phyloP scores from a whole-genome alignment of 805 yeast genomes.

The Candida krabiensis region DNA sequence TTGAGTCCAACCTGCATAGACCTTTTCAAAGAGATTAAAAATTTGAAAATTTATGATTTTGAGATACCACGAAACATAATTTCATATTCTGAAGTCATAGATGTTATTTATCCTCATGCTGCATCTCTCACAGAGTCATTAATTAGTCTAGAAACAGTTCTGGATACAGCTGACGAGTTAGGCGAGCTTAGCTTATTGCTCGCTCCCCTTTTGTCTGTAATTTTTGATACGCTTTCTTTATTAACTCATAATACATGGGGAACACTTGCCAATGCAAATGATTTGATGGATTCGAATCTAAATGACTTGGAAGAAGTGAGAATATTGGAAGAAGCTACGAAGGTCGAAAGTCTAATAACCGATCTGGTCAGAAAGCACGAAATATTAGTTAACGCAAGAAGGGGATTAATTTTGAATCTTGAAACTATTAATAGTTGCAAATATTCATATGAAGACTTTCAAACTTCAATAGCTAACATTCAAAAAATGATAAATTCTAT shows the following conservation, averaged over 20 bases:
- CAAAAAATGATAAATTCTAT: conserved; percentile 39
- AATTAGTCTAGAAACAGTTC: conserved; percentile 33
- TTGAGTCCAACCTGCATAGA: conserved; percentile 46
- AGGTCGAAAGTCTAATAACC: conserved; percentile 33
- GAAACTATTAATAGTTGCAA: conserved; percentile 27
- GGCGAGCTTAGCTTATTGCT: conserved; percentile 45
- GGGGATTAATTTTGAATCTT: conserved; percentile 21
- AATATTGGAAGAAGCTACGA: conserved; percentile 30
- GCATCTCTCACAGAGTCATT: conserved; percentile 53
- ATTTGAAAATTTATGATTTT: conserved; percentile 48
- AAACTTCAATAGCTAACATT: conserved; percentile 22
- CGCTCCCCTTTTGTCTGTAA: conserved; percentile 14
- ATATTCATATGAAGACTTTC: conserved; percentile 24
- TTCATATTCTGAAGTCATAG: conserved; percentile 48
- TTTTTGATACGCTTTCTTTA: conserved; percentile 34
- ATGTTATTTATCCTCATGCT: conserved; percentile 58
- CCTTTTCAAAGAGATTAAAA: conserved; percentile 54
- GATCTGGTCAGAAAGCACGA: conserved; percentile 32
- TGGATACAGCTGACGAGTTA: conserved; percentile 25
- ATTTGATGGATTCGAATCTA: conserved; percentile 35
- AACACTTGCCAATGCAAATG: conserved; percentile 47
- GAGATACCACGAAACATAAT: conserved; percentile 56
- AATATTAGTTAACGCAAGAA: conserved; percentile 30
- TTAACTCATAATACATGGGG: conserved; percentile 54
- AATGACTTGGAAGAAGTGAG: conserved; percentile 28